These are phyloP conservation scores for Monarda citriodora DNA, from an alignment of 305 asterid species.

Conservation along the genomic window DNA sequence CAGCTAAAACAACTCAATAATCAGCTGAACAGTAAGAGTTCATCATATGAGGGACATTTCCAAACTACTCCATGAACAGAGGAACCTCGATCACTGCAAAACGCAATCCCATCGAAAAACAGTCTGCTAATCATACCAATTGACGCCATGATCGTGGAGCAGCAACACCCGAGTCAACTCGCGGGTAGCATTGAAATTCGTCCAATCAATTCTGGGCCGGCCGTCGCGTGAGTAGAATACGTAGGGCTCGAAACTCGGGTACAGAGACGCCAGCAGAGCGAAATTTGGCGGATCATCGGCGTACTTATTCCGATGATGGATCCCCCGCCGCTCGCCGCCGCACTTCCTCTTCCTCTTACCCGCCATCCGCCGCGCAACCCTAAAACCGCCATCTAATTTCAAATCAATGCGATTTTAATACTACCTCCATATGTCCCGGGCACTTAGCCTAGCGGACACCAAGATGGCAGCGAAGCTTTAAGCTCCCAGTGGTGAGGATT, in stretches of 20 bases:
- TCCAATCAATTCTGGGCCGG: slow-evolving; percentile 87
- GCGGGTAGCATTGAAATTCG: slow-evolving; percentile 93
- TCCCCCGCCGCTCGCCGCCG: slow-evolving; percentile 42
- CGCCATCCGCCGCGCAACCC: slow-evolving; percentile 38
- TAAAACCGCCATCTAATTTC: not conserved
- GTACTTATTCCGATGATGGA: slow-evolving; percentile 80
- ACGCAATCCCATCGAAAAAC: not conserved
- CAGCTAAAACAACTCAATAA: slow-evolving; percentile 2
- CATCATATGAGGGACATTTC: not conserved
- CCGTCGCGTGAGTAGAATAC: slow-evolving; percentile 68
- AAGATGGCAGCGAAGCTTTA: too few species aligned
- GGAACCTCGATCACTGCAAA: not conserved
- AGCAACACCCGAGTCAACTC: slow-evolving; percentile 83
- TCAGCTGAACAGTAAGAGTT: not conserved
- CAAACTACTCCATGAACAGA: slow-evolving; percentile 2
- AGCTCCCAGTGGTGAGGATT: too few species aligned
- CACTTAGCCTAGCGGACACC: too few species aligned
- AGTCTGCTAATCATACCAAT: slow-evolving; percentile 40
- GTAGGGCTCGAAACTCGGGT: slow-evolving; percentile 64
- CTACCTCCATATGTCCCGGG: too few species aligned
- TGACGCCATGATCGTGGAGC: slow-evolving; percentile 74
- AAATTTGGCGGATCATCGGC: slow-evolving; percentile 88
- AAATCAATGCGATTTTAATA: not conserved
- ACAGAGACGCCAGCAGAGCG: slow-evolving; percentile 53
- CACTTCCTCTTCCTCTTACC: slow-evolving; percentile 76